Evolutionary conservation across 495 filamentous ascomycete genomes (phyloP).

Genomic region (Trichocladium uniseriatum): DNA sequence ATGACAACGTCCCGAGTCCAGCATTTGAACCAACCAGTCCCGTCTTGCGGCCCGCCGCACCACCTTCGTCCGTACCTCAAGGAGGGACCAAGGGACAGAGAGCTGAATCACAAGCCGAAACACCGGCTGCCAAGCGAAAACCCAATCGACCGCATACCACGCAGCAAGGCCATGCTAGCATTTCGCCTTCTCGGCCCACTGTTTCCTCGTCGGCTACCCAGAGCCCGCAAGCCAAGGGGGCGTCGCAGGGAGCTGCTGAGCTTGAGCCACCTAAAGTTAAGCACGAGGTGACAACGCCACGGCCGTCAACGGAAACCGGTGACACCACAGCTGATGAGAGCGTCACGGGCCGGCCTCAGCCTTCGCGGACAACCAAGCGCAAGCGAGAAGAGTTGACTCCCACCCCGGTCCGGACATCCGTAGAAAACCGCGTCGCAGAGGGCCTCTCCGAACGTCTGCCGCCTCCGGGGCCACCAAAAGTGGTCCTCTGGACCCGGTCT

Average conservation of each 20-base stretch:
- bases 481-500: constrained; percentile 62
- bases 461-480: constrained; percentile 33
- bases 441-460: constrained; percentile 4
- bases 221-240: constrained; percentile 16
- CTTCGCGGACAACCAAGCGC: constrained; percentile 29
- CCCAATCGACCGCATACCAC: constrained; percentile 1
- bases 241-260: constrained; percentile 4
- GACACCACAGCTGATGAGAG: constrained; percentile 44
- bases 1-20: constrained; percentile 31
- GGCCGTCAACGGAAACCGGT: constrained; percentile 39
- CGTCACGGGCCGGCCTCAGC: constrained; percentile 18
- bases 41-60: constrained; percentile 7
- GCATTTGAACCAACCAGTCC: constrained; percentile 41
- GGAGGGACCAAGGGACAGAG: background rate
- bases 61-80: background rate
- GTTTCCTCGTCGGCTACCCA: constrained; percentile 24
- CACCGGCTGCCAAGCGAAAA: constrained; percentile 9
- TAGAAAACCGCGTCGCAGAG: constrained; percentile 2
- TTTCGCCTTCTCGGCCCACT: background rate
- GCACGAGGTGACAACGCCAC: constrained; percentile 57
- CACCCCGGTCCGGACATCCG: constrained; percentile 10
- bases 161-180: constrained; percentile 1
- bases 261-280: constrained; percentile 44
- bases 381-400: constrained; percentile 39
- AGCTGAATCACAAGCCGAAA: constrained; percentile 1